Conservation (phyloP, 192 early-diverging fungal species). For the Rhizophagus prolifer region DNA sequence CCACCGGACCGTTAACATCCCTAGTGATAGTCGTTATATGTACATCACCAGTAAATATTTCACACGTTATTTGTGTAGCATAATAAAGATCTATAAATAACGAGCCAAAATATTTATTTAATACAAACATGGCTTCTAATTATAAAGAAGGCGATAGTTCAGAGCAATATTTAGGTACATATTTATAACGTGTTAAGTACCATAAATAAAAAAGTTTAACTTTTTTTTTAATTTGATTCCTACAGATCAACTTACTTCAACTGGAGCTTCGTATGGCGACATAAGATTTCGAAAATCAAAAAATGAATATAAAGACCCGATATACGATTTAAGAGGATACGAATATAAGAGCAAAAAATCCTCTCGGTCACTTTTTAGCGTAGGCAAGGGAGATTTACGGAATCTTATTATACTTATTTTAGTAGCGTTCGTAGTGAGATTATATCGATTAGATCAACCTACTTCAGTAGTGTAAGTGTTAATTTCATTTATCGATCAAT, state of each 20-base stretch:
- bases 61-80: no score
- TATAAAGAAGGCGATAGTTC: no score
- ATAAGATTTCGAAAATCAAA: background rate
- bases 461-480: conserved; percentile 51
- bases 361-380: background rate
- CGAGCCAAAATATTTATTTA: no score
- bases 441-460: conserved; percentile 44
- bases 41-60: no score
- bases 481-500: background rate
- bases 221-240: background rate
- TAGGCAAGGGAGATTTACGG: conserved; percentile 28
- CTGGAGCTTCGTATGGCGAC: background rate
- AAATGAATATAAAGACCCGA: background rate
- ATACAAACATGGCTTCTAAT: no score
- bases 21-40: no score
- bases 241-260: background rate
- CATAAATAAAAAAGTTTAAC: background rate
- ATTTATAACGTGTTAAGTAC: no score
- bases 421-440: conserved; percentile 41
- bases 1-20: no score
- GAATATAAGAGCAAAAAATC: background rate
- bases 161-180: no score
- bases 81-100: no score
- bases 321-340: background rate
- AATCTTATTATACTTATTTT: conserved; percentile 35